phyloP scores from a whole-genome alignment of 805 yeast species.

The Nematodospora valgi region DNA sequence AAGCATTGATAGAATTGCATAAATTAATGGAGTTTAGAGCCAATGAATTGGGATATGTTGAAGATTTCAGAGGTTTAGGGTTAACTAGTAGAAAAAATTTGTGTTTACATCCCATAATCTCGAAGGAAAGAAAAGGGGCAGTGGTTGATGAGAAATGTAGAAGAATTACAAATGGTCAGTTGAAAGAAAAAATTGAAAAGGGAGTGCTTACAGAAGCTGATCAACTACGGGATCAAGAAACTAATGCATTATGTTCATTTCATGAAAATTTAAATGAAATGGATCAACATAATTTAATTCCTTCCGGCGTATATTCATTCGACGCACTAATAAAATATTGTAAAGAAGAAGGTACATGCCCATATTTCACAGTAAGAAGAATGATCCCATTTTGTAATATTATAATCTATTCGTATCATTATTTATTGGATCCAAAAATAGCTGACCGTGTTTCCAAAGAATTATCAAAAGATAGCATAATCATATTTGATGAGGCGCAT shows the following conservation, averaged over 20 bases:
- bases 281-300: slow-evolving; percentile 86
- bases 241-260: slow-evolving; percentile 61
- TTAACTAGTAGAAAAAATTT: slow-evolving; percentile 91
- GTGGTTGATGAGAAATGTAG: slow-evolving; percentile 97
- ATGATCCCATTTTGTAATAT: slow-evolving; percentile 95
- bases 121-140: slow-evolving; percentile 84
- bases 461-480: slow-evolving; percentile 85
- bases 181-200: slow-evolving; percentile 59
- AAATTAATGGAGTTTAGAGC: slow-evolving; percentile 84
- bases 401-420: slow-evolving; percentile 94
- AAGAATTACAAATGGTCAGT: slow-evolving; percentile 87
- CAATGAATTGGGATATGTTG: slow-evolving; percentile 77
- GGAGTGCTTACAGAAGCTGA: slow-evolving; percentile 50
- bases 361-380: slow-evolving; percentile 95
- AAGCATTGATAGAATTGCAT: slow-evolving; percentile 88
- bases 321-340: slow-evolving; percentile 79
- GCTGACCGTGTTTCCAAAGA: slow-evolving; percentile 94
- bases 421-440: slow-evolving; percentile 92
- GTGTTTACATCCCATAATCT: slow-evolving; percentile 85
- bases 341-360: slow-evolving; percentile 78
- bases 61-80: slow-evolving; percentile 92
- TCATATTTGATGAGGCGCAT: slow-evolving; percentile 98
- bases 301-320: slow-evolving; percentile 92
- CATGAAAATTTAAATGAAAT: slow-evolving; percentile 86
- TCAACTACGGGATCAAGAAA: slow-evolving; percentile 40